These are phyloP conservation scores for Pedinophyceae sp. DNA, from an alignment of 139 green algal genomes.

Conservation along the genomic window DNA sequence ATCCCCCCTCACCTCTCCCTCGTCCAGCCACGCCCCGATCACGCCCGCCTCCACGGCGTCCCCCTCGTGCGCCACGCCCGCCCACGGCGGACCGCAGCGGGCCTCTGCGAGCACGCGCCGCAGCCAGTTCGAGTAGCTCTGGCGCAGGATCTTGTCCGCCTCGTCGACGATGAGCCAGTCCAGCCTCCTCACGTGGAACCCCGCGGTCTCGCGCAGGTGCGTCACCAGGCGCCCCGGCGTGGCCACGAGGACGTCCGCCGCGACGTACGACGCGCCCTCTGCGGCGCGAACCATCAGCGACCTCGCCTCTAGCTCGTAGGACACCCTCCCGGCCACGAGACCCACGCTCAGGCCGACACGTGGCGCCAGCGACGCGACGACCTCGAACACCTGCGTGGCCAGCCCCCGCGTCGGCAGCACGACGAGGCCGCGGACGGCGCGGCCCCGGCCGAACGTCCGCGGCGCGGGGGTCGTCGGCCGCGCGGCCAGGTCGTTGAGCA, in stretches of 20 bases:
- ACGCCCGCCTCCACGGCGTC: background rate
- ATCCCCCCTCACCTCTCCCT: background rate
- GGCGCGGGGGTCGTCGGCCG: constrained; percentile 8
- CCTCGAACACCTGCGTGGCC: constrained; percentile 51
- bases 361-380: constrained; percentile 33
- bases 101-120: constrained; percentile 25
- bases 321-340: constrained; percentile 29
- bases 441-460: constrained; percentile 2
- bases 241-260: constrained; percentile 39
- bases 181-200: constrained; percentile 32
- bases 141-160: constrained; percentile 72
- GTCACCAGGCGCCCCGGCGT: constrained; percentile 63
- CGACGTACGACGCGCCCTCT: background rate
- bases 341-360: constrained; percentile 28
- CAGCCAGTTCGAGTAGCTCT: constrained; percentile 89
- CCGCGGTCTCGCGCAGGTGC: constrained; percentile 37
- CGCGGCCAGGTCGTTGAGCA: constrained; percentile 42
- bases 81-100: too few relatives aligned
- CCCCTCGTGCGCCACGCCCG: background rate
- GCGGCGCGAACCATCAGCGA: constrained; percentile 9
- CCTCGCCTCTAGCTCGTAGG: constrained; percentile 24
- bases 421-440: constrained; percentile 36
- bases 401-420: constrained; percentile 69
- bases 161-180: constrained; percentile 80
- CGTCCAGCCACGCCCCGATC: background rate